Evolutionary conservation across 441 rosid species (phyloP).

Genomic region (Biscutella laevigata): DNA sequence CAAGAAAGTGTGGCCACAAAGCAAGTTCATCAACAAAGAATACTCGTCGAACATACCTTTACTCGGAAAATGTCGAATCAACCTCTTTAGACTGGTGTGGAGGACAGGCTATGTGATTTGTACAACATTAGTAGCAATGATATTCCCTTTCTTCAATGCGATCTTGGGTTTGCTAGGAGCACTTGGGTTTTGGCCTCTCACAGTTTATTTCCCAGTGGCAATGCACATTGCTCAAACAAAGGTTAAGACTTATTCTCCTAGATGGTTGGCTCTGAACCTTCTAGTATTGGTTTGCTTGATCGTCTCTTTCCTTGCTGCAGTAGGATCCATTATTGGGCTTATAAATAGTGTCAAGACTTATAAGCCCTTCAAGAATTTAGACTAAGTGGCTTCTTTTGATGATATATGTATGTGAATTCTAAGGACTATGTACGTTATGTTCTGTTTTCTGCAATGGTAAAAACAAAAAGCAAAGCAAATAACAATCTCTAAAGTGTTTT

Average conservation of each 20-base stretch:
- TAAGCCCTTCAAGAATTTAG: constrained; percentile 35
- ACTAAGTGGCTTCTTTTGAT: constrained; percentile 10
- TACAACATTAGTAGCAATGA: constrained; percentile 42
- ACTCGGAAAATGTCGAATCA: constrained; percentile 32
- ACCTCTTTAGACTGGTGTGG: constrained; percentile 48
- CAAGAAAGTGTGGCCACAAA: constrained; percentile 35
- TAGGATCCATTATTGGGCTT: constrained; percentile 42
- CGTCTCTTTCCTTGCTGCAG: constrained; percentile 30
- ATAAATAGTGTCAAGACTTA: constrained; percentile 21
- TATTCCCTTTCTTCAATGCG: constrained; percentile 58
- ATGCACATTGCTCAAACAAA: constrained; percentile 39
- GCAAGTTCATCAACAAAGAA: constrained; percentile 37
- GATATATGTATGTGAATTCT: neutral
- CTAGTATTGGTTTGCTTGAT: constrained; percentile 34
- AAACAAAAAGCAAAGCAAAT: neutral
- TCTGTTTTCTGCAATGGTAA: neutral
- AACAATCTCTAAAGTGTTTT: neutral
- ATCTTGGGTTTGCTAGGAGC: constrained; percentile 55
- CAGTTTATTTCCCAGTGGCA: constrained; percentile 47
- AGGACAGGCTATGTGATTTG: constrained; percentile 42
- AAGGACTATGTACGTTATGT: neutral
- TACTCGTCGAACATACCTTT: constrained; percentile 24
- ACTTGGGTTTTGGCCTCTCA: constrained; percentile 47
- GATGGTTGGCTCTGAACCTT: constrained; percentile 36
- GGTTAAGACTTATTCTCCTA: constrained; percentile 27